Conservation (phyloP, 768 basidiomycete genomes). For the Strobilomyces echinocephalus region DNA sequence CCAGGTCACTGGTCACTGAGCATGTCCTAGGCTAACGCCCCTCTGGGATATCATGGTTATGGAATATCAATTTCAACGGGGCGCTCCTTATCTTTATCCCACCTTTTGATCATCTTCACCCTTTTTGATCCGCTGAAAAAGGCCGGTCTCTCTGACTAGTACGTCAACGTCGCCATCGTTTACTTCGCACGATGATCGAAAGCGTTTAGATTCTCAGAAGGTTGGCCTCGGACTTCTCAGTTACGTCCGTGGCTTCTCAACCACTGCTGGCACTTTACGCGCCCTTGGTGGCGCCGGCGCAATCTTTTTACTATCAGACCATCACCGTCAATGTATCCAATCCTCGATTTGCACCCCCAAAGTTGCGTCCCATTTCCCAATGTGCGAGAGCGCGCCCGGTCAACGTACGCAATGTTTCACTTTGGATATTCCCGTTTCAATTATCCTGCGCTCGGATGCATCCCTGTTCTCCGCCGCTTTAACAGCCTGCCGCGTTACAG, state of each 20-base stretch:
- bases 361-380: constrained; percentile 12
- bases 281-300: constrained; percentile 28
- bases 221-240: constrained; percentile 30
- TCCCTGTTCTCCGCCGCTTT: constrained; percentile 22
- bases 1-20: constrained; percentile 2
- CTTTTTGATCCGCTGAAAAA: constrained; percentile 19
- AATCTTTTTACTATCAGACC: constrained; percentile 17
- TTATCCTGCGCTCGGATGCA: constrained; percentile 13
- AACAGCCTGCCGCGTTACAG: constrained; percentile 14
- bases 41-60: constrained; percentile 10
- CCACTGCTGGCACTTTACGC: constrained; percentile 15
- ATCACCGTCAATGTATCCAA: constrained; percentile 20
- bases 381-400: constrained; percentile 12
- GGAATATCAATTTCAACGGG: constrained; percentile 12
- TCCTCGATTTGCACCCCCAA: constrained; percentile 12
- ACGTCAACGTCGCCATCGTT: constrained; percentile 15
- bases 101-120: constrained; percentile 8
- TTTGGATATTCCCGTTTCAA: constrained; percentile 19
- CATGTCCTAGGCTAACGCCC: neutral
- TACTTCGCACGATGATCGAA: constrained; percentile 25
- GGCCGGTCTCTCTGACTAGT: constrained; percentile 8
- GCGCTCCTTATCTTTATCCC: constrained; percentile 19
- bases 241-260: constrained; percentile 33
- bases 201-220: constrained; percentile 28
- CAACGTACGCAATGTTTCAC: constrained; percentile 18